Evolutionary conservation across 2,329 filamentous ascomycete genomes (phyloP).

Genomic region (Ambrosiella xylebori): DNA sequence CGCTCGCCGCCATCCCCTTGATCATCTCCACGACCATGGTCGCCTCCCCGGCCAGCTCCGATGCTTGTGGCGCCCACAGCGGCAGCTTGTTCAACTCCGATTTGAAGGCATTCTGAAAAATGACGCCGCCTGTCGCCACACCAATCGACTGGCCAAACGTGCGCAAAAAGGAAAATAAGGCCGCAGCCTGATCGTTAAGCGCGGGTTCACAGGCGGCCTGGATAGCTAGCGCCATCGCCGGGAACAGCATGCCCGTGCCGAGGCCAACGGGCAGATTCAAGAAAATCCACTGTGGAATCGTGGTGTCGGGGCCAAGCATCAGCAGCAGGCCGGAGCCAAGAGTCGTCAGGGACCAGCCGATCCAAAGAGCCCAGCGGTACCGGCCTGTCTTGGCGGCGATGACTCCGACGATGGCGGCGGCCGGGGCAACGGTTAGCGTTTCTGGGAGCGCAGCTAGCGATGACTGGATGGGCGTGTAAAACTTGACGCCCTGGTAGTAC

Average conservation of each 20-base stretch:
- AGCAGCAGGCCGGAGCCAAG: conserved; percentile 39
- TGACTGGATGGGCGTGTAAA: conserved; percentile 33
- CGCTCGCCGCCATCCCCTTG: conserved; percentile 28
- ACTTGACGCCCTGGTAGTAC: conserved; percentile 34
- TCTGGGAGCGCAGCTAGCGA: conserved; percentile 41
- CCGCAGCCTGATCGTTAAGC: conserved; percentile 38
- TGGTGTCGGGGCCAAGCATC: conserved; percentile 30
- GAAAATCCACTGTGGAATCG: conserved; percentile 38
- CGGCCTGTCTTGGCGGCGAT: conserved; percentile 35
- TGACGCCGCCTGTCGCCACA: conserved; percentile 34
- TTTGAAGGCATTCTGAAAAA: conserved; percentile 50
- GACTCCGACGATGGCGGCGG: conserved; percentile 37
- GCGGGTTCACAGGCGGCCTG: conserved; percentile 37
- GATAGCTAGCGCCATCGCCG: conserved; percentile 43
- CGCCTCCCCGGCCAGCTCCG: conserved; percentile 37
- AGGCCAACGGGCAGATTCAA: conserved; percentile 42
- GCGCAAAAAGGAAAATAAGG: conserved; percentile 44
- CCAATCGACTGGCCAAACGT: conserved; percentile 18
- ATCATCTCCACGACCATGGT: conserved; percentile 42
- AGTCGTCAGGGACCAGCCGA: conserved; percentile 42
- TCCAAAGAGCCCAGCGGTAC: conserved; percentile 44
- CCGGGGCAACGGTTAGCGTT: conserved; percentile 45
- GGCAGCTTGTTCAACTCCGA: conserved; percentile 31
- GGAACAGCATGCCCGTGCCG: conserved; percentile 48
- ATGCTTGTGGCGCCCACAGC: conserved; percentile 25